A percentile compares a stretch with the other conserved stretches of the same genome.
phyloP scores from a whole-genome alignment of 441 rosid species.

The Populus hybrid region DNA sequence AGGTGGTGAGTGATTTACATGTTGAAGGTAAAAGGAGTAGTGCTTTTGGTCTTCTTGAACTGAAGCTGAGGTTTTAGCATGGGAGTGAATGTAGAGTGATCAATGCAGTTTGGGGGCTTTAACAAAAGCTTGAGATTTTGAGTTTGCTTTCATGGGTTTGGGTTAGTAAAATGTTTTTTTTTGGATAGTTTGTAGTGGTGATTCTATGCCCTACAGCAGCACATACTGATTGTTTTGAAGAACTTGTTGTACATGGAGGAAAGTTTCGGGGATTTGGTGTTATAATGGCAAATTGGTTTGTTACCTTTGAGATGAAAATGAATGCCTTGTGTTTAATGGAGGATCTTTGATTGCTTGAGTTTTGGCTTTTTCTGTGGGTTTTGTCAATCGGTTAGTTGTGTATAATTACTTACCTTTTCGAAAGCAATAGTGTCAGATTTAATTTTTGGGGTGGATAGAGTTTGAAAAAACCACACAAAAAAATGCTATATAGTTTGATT shows the following conservation, averaged over 20 bases:
- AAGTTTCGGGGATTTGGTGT: constrained; percentile 14
- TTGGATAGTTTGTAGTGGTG: constrained; percentile 13
- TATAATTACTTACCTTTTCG: constrained; percentile 6
- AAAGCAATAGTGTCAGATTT: constrained; percentile 24
- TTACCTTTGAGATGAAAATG: constrained; percentile 19
- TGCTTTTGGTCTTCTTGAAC: constrained; percentile 10
- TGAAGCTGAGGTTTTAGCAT: constrained; percentile 11
- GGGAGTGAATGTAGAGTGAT: constrained; percentile 13
- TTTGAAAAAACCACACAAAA: neutral
- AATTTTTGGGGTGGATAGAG: constrained; percentile 14
- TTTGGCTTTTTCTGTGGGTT: constrained; percentile 23
- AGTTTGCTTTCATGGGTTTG: constrained; percentile 26
- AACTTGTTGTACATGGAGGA: constrained; percentile 14
- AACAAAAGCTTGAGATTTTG: constrained; percentile 18
- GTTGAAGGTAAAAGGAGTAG: constrained; percentile 13
- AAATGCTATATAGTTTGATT: constrained; percentile 45
- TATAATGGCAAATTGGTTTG: constrained; percentile 15
- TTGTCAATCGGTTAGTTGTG: constrained; percentile 8
- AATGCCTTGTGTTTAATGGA: constrained; percentile 23
- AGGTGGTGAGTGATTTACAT: constrained; percentile 15
- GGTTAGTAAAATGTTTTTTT: constrained; percentile 16
- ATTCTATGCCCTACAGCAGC: constrained; percentile 18
- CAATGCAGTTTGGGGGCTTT: constrained; percentile 11
- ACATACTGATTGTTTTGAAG: constrained; percentile 17
- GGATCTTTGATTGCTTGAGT: constrained; percentile 30